These are phyloP conservation scores for Dothidotthia symphoricarpi DNA, from an alignment of 2,329 filamentous ascomycete species.

Conservation along the genomic window DNA sequence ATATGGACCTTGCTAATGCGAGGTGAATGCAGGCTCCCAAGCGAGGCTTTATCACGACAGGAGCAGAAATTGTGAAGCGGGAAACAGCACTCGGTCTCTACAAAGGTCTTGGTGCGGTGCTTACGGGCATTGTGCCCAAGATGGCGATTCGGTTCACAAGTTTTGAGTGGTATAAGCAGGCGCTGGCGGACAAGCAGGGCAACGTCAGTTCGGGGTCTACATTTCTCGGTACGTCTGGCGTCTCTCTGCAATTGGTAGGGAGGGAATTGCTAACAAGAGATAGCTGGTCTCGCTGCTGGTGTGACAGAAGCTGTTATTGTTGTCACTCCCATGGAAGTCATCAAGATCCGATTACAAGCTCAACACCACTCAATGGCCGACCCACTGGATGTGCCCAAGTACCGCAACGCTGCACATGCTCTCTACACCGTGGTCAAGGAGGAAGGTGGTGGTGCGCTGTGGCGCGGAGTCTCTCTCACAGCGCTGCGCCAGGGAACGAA, in stretches of 20 bases:
- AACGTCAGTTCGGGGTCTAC: constrained; percentile 68
- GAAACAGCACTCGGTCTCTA: constrained; percentile 93
- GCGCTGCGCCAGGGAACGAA: constrained; percentile 93
- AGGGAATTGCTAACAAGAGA: constrained; percentile 14
- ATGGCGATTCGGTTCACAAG: constrained; percentile 99
- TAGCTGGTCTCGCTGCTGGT: constrained; percentile 85
- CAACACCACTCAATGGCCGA: constrained; percentile 98
- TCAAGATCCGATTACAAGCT: constrained; percentile 97
- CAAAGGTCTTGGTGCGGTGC: constrained; percentile 94
- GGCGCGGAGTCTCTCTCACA: constrained; percentile 90
- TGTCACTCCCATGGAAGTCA: constrained; percentile 97
- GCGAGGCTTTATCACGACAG: constrained; percentile 84
- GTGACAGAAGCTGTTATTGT: constrained; percentile 95
- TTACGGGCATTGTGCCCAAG: constrained; percentile 96
- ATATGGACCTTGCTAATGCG: constrained; percentile 7
- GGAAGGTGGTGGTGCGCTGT: constrained; percentile 83
- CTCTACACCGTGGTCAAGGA: constrained; percentile 87
- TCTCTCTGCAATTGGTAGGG: neutral
- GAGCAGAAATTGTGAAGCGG: constrained; percentile 78
- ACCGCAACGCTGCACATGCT: constrained; percentile 84
- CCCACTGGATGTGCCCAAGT: constrained; percentile 92
- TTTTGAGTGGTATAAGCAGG: constrained; percentile 91
- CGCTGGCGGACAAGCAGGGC: constrained; percentile 68
- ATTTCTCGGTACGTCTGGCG: constrained; percentile 58
- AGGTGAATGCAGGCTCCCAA: constrained; percentile 57